These are phyloP conservation scores for Dionaea muscipula DNA, from an alignment of 179 eudicot genomes.

Conservation along the genomic window DNA sequence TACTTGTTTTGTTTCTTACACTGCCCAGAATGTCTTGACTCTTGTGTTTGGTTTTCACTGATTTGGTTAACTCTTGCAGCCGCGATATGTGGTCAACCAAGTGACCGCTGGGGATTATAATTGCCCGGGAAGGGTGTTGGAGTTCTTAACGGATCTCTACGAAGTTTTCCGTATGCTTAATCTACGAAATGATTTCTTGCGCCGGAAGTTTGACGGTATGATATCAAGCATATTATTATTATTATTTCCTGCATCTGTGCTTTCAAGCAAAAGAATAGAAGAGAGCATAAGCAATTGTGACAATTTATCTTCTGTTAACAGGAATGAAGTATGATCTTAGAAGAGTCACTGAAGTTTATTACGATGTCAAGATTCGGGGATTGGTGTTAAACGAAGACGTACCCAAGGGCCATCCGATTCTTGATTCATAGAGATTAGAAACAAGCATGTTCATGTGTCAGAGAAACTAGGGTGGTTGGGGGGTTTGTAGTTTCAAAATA, in stretches of 20 bases:
- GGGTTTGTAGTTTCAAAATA: no score
- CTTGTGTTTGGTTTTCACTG: background rate
- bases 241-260: background rate
- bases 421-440: no score
- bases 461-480: no score
- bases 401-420: background rate
- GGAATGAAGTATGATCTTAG: slow-evolving; percentile 66
- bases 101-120: slow-evolving; percentile 63
- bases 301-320: slow-evolving; percentile 8
- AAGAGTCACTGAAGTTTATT: slow-evolving; percentile 55
- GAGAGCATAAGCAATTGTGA: background rate
- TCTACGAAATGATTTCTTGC: slow-evolving; percentile 61
- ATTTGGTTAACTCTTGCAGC: slow-evolving; percentile 30
- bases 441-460: no score
- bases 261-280: background rate
- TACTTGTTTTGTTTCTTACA: background rate
- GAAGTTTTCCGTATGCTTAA: slow-evolving; percentile 70
- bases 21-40: background rate
- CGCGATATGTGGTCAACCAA: slow-evolving; percentile 59
- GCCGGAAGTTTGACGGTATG: slow-evolving; percentile 64
- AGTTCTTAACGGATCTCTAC: slow-evolving; percentile 61
- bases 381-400: slow-evolving; percentile 15
- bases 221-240: background rate
- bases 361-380: slow-evolving; percentile 66
- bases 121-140: slow-evolving; percentile 49